These are phyloP conservation scores for Starmerella ratchasimensis DNA, from an alignment of 805 yeast genomes.

Conservation along the genomic window DNA sequence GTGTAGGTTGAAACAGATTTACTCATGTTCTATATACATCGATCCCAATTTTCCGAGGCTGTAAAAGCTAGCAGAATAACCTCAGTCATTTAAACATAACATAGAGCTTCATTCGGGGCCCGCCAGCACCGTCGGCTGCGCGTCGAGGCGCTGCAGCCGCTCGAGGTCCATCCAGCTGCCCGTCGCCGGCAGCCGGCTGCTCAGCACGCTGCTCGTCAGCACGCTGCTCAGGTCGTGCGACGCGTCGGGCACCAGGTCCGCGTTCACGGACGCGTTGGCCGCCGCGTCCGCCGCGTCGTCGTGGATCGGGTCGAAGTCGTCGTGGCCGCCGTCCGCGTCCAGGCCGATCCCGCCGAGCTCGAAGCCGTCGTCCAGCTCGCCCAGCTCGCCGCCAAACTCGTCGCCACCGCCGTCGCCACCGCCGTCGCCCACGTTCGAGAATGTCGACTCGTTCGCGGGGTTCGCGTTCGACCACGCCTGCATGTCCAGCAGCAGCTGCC, in stretches of 20 bases:
- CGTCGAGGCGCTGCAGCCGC: slow-evolving; percentile 26
- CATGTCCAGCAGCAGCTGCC: slow-evolving; percentile 12
- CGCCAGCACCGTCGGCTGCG: slow-evolving; percentile 63
- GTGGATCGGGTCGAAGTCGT: background rate
- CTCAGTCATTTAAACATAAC: too few species aligned
- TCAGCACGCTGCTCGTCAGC: slow-evolving; percentile 8
- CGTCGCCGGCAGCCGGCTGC: slow-evolving; percentile 10
- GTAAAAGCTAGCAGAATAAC: too few species aligned
- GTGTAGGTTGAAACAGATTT: too few species aligned
- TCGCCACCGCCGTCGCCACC: slow-evolving; percentile 1
- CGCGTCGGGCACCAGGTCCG: slow-evolving; percentile 21
- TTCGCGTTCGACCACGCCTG: slow-evolving; percentile 16
- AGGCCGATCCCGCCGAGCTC: background rate
- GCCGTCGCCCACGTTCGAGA: background rate
- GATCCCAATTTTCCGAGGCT: too few species aligned
- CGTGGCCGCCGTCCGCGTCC: slow-evolving; percentile 1
- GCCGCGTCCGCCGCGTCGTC: slow-evolving; percentile 22
- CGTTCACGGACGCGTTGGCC: background rate
- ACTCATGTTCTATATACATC: too few species aligned
- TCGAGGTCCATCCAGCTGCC: slow-evolving; percentile 17
- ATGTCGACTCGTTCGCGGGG: slow-evolving; percentile 9
- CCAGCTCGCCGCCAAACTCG: background rate
- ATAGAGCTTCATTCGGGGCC: too few species aligned
- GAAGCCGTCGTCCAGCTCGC: slow-evolving; percentile 2
- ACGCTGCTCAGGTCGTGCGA: background rate